These are phyloP conservation scores for Ascochyta rabiei DNA, from an alignment of 2,329 filamentous ascomycete species.

Conservation along the genomic window DNA sequence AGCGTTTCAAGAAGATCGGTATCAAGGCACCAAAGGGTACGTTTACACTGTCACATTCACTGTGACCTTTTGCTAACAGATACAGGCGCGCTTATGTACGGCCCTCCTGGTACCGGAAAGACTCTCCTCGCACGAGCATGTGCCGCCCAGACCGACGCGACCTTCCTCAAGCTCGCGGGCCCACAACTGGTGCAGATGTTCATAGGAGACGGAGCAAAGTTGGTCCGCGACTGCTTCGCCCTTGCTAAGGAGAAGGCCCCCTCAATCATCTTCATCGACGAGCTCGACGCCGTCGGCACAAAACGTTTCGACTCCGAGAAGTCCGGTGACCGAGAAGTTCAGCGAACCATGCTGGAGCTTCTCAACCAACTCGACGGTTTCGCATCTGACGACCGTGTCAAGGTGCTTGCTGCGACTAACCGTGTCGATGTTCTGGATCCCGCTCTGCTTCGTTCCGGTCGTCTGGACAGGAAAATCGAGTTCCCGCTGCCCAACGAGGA, in stretches of 20 bases:
- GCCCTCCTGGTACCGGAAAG: slow-evolving; percentile 87
- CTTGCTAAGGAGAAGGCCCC: slow-evolving; percentile 98
- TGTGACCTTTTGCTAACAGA: slow-evolving; percentile 12
- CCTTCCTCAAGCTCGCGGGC: slow-evolving; percentile 96
- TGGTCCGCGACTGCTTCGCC: slow-evolving; percentile 96
- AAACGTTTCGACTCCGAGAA: slow-evolving; percentile 99
- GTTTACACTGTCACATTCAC: slow-evolving; percentile 19
- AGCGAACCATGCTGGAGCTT: slow-evolving; percentile 97
- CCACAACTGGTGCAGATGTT: slow-evolving; percentile 99
- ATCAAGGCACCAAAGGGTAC: slow-evolving; percentile 99
- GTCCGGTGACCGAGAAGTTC: slow-evolving; percentile 95
- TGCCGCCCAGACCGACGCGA: slow-evolving; percentile 96
- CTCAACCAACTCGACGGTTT: slow-evolving; percentile 99
- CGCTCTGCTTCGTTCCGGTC: slow-evolving; percentile 86
- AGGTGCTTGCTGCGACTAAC: slow-evolving; percentile 94
- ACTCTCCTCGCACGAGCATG: slow-evolving; percentile 93
- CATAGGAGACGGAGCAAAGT: slow-evolving; percentile 96
- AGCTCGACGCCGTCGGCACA: slow-evolving; percentile 96
- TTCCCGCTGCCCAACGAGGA: slow-evolving; percentile 98
- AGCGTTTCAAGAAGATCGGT: slow-evolving; percentile 98
- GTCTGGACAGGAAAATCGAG: slow-evolving; percentile 96
- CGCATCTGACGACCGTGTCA: slow-evolving; percentile 94
- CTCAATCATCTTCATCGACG: slow-evolving; percentile 99
- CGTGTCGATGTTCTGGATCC: slow-evolving; percentile 93
- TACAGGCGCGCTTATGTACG: slow-evolving; percentile 92